phyloP scores from a whole-genome alignment of 345 rosid species.

The Erodium maritimum region DNA sequence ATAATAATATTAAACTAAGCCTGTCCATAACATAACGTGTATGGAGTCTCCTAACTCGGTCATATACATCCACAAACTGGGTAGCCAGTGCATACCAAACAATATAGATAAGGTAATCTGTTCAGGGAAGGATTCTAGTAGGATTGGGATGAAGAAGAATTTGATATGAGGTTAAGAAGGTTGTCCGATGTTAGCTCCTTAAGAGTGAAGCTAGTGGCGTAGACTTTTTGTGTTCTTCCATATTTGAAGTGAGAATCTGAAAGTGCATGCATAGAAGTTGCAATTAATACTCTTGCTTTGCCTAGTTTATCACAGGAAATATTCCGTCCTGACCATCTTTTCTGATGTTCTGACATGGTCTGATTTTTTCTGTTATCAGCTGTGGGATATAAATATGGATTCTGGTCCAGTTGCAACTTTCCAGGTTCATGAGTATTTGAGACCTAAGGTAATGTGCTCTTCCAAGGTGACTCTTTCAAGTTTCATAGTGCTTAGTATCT shows the following conservation, averaged over 20 bases:
- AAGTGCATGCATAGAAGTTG: too few relatives aligned
- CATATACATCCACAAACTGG: not conserved
- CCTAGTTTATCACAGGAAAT: not conserved
- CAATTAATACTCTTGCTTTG: not conserved
- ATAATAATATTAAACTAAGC: not conserved
- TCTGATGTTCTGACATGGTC: not conserved
- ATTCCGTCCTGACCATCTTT: not conserved
- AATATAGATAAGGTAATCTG: not conserved
- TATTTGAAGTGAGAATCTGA: not conserved
- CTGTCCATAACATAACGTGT: not conserved
- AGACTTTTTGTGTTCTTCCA: not conserved
- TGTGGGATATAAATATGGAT: conserved; percentile 92
- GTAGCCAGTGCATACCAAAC: not conserved
- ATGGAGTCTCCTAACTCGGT: not conserved
- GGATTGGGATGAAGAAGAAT: too few relatives aligned
- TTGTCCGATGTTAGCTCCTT: too few relatives aligned
- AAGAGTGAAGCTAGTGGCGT: not conserved
- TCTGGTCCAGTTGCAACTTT: conserved; percentile 69
- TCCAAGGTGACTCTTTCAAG: conserved; percentile 1
- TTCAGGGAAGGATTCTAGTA: not conserved
- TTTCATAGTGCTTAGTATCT: conserved; percentile 2
- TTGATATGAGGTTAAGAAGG: too few relatives aligned
- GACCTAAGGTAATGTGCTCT: conserved; percentile 47
- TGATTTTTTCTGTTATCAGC: conserved; percentile 17
- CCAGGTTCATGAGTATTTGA: conserved; percentile 88